Conservation (phyloP, 2,329 filamentous ascomycete species). For the Exophiala sp. region DNA sequence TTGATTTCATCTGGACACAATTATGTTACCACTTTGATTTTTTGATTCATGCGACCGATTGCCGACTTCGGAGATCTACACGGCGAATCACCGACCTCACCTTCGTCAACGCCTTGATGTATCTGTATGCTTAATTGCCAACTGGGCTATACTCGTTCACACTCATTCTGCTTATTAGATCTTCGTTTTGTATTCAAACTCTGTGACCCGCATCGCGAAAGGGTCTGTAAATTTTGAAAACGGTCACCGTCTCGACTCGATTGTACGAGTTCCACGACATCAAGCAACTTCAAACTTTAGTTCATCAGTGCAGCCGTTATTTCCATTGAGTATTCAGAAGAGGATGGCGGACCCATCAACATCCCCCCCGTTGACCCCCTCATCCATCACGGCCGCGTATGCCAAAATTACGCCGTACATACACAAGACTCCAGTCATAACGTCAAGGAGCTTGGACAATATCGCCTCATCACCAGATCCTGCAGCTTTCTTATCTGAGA, state of each 20-base stretch:
- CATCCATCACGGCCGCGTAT: slow-evolving; percentile 69
- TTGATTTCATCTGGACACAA: background rate
- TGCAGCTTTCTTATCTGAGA: slow-evolving; percentile 15
- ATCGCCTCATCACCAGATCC: slow-evolving; percentile 71
- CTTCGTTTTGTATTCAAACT: background rate
- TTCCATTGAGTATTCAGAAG: too few relatives aligned
- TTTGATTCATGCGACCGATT: background rate
- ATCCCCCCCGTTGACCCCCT: slow-evolving; percentile 64
- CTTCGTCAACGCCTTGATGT: too few relatives aligned
- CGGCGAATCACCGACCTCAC: background rate
- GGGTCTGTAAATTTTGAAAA: background rate
- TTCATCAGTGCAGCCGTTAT: too few relatives aligned
- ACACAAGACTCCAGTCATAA: slow-evolving; percentile 79
- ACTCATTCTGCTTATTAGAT: background rate
- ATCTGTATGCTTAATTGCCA: too few relatives aligned
- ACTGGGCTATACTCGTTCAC: too few relatives aligned
- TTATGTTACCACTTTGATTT: background rate
- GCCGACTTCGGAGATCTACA: slow-evolving; percentile 10
- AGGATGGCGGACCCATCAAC: slow-evolving; percentile 44
- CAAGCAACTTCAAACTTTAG: too few relatives aligned
- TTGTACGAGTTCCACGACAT: background rate
- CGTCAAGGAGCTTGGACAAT: slow-evolving; percentile 67
- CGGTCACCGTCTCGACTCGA: background rate
- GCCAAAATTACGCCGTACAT: slow-evolving; percentile 69
- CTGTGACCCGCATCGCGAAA: too few relatives aligned